Conservation (phyloP, 768 basidiomycete genomes). For the Butyriboletus loyo region DNA sequence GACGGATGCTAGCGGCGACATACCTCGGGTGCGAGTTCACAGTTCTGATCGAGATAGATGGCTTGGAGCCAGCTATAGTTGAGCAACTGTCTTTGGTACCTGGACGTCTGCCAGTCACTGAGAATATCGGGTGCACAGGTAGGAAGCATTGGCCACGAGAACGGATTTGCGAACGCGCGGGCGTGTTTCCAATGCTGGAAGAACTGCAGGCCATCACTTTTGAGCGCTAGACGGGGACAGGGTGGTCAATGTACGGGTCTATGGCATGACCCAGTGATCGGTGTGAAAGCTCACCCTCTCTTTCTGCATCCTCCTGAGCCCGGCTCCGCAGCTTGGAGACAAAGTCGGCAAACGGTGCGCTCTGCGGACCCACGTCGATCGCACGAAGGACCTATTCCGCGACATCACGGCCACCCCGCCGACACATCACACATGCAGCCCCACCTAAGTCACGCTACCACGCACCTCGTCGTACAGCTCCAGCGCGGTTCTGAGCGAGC, state of each 20-base stretch:
- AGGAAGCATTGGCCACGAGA: conserved; percentile 34
- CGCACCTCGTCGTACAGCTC: conserved; percentile 31
- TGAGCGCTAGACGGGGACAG: conserved; percentile 6
- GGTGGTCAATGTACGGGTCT: neutral
- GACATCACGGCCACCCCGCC: neutral
- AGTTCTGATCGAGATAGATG: conserved; percentile 27
- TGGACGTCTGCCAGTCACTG: conserved; percentile 22
- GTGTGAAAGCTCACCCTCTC: conserved; percentile 22
- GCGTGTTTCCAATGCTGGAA: conserved; percentile 33
- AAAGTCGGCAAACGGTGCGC: conserved; percentile 22
- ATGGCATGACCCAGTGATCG: neutral
- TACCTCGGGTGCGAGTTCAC: conserved; percentile 20
- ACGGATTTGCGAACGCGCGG: conserved; percentile 32
- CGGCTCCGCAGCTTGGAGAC: conserved; percentile 23
- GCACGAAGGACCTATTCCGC: conserved; percentile 21
- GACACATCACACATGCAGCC: neutral
- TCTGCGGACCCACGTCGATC: conserved; percentile 15
- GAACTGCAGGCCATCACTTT: conserved; percentile 24
- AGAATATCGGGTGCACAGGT: conserved; percentile 25
- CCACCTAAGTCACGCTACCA: neutral
- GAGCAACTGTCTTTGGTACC: conserved; percentile 26
- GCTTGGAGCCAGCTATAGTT: conserved; percentile 32
- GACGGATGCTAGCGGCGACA: neutral
- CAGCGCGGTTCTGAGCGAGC: conserved; percentile 30
- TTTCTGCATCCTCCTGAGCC: conserved; percentile 25